Base-by-base conservation (phyloP, 2,329 filamentous ascomycete species). In the Tolypocladium inflatum region DNA sequence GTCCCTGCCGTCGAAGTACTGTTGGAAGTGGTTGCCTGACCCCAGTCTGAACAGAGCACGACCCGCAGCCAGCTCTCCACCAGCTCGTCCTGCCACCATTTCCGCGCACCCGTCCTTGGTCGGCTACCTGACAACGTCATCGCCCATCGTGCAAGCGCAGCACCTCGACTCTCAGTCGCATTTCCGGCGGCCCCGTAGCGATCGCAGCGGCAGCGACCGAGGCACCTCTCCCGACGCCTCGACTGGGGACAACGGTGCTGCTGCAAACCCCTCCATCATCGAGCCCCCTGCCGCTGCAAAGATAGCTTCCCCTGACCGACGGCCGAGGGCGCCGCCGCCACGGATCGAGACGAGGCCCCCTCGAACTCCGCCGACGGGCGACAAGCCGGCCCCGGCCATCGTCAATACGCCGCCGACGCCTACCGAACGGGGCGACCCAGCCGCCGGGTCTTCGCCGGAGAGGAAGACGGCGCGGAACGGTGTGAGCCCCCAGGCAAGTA, bases 381-480 rank as follows among this genome's bases (percentile, higher is more conserved):
- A 80, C 41, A 68, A 71, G 13, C 61, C 69, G 33, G 74, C 77
- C 21, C 83, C 83, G 6, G 71, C 80, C 56, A 87, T 87, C 62
- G 81, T 86, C 60, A 87, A 83, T 67, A 87, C 84, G 11, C 84
- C 84, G 15, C 84, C 84, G n/a, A 87, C 84, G 2, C 84, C 84
- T 33, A 83, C 79, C 48, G 80, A 85, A 51, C 66, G 60, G 61
- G 59, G 63, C 58, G 59, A 60, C 56, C 57, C 61, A 37, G 63
- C 63, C 52, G 52, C 60, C 10, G 62, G 62, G 53, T 63, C 65
- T 21, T 66, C 68, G 54, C 63, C 67, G 57, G 64, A 67, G n/a
- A 67, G 62, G 58, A 71, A 61, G 60, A 64, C 67, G 42, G 61
- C 68, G 57, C 67, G 65, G 64, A 62, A 68, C 57, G 63, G 60